phyloP scores from a whole-genome alignment of 306 rosid species.

The Dryas alaskensis region DNA sequence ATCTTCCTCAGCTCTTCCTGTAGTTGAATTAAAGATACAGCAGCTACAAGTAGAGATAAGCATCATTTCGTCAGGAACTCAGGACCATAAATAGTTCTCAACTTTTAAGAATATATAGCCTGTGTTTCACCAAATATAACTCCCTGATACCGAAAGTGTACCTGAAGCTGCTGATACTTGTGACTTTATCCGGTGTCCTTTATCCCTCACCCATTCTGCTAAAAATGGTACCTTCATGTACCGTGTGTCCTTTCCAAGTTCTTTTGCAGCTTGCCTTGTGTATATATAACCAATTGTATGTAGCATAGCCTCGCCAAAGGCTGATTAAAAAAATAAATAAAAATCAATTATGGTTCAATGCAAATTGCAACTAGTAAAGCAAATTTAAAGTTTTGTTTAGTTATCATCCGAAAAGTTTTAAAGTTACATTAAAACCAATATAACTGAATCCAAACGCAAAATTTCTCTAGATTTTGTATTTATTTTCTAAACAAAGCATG shows the following conservation, averaged over 20 bases:
- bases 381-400: not conserved
- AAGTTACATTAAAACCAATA: not conserved
- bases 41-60: slow-evolving; percentile 51
- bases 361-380: slow-evolving; percentile 1
- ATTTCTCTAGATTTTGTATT: not conserved
- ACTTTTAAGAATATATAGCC: not conserved
- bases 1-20: slow-evolving; percentile 84
- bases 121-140: slow-evolving; percentile 23
- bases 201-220: slow-evolving; percentile 96
- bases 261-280: slow-evolving; percentile 76
- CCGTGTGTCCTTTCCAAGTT: slow-evolving; percentile 76
- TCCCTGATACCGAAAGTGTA: slow-evolving; percentile 23
- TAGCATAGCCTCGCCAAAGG: slow-evolving; percentile 98
- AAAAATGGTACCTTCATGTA: slow-evolving; percentile 85
- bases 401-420: not conserved
- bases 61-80: slow-evolving; percentile 22
- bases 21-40: slow-evolving; percentile 86
- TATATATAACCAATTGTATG: slow-evolving; percentile 96
- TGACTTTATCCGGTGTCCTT: slow-evolving; percentile 90
- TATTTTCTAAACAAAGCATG: not conserved
- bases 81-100: slow-evolving; percentile 23
- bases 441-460: not conserved
- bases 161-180: slow-evolving; percentile 99
- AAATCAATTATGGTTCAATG: slow-evolving; percentile 20
- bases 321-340: slow-evolving; percentile 30